A percentile compares a stretch with the other conserved stretches of the same genome.
Evolutionary conservation across 2,329 filamentous ascomycete species (phyloP).

Genomic region (Microsporum canis): DNA sequence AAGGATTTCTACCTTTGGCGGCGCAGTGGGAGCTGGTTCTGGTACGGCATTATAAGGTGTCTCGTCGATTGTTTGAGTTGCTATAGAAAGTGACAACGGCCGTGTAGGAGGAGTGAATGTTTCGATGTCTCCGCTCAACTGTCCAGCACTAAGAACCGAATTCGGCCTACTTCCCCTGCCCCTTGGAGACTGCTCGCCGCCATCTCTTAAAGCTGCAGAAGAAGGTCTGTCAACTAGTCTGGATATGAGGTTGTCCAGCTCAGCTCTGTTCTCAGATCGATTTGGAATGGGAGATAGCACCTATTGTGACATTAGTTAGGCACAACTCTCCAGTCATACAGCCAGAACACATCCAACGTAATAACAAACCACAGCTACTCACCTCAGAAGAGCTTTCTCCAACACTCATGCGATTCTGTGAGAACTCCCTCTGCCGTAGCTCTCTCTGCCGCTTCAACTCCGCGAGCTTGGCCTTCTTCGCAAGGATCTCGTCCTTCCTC

Average conservation of each 20-base stretch:
- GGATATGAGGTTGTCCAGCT: conserved; percentile 75
- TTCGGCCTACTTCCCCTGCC: conserved; percentile 61
- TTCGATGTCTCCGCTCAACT: conserved; percentile 60
- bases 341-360: background rate
- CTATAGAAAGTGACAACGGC: conserved; percentile 35
- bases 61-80: conserved; percentile 56
- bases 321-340: background rate
- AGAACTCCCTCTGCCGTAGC: conserved; percentile 65
- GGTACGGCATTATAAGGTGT: conserved; percentile 66
- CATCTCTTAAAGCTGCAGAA: conserved; percentile 52
- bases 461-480: conserved; percentile 92
- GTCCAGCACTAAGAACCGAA: conserved; percentile 71
- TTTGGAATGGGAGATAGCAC: conserved; percentile 48
- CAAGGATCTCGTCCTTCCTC: conserved; percentile 89
- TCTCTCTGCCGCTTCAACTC: conserved; percentile 91
- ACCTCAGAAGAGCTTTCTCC: conserved; percentile 59
- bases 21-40: conserved; percentile 67
- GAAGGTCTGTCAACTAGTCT: conserved; percentile 66
- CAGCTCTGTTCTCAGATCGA: conserved; percentile 53
- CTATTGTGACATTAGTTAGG: conserved; percentile 4
- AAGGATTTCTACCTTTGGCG: conserved; percentile 58
- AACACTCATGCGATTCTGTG: conserved; percentile 55
- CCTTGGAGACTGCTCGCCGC: conserved; percentile 34
- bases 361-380: conserved; percentile 22
- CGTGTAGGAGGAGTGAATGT: conserved; percentile 28